These are phyloP conservation scores for Colletotrichum gigasporum DNA, from an alignment of 2,329 filamentous ascomycete genomes.

Conservation along the genomic window DNA sequence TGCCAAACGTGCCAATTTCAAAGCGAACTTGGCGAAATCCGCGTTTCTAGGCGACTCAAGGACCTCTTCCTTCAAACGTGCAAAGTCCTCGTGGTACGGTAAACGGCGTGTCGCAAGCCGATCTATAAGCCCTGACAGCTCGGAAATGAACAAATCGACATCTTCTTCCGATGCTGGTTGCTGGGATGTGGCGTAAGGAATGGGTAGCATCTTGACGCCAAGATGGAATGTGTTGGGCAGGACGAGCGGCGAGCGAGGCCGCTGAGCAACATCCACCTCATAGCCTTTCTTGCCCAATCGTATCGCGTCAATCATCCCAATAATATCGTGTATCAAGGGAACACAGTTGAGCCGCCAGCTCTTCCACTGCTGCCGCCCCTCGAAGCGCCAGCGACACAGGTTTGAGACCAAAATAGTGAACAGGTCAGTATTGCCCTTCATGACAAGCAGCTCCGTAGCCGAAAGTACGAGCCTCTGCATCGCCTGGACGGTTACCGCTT, in stretches of 20 bases:
- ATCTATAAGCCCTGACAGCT: conserved; percentile 28
- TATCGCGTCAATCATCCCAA: conserved; percentile 26
- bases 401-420: neutral
- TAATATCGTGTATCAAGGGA: conserved; percentile 34
- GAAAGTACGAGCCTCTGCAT: neutral
- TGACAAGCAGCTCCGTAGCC: neutral
- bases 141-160: neutral
- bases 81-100: conserved; percentile 38
- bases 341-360: conserved; percentile 35
- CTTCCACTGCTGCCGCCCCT: neutral
- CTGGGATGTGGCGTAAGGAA: conserved; percentile 13
- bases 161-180: neutral
- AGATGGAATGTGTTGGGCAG: conserved; percentile 34
- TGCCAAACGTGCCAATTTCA: neutral
- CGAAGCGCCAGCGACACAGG: conserved; percentile 3
- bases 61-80: conserved; percentile 19
- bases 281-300: neutral
- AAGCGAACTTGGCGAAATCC: neutral
- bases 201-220: conserved; percentile 25
- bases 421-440: neutral
- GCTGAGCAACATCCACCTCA: no score
- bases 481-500: neutral
- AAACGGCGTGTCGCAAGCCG: conserved; percentile 20
- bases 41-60: neutral
- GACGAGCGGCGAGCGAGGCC: no score